phyloP scores from a whole-genome alignment of 805 yeast species.

The Metschnikowia peoriensis region DNA sequence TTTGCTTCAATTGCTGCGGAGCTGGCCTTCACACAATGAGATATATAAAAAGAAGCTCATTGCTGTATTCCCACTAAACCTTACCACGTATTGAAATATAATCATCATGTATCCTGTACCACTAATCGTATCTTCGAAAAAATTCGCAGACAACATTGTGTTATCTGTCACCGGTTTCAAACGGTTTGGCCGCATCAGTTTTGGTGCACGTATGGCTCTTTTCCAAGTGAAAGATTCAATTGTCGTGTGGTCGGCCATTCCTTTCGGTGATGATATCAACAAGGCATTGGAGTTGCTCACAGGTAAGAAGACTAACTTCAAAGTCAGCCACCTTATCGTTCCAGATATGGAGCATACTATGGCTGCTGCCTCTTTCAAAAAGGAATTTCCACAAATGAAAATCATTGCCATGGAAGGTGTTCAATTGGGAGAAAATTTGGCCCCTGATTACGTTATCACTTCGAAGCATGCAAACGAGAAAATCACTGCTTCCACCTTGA shows the following conservation, averaged over 20 bases:
- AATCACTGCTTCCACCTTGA: conserved; percentile 22
- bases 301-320: conserved; percentile 28
- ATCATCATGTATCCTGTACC: conserved; percentile 29
- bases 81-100: too few relatives aligned
- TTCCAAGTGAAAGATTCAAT: conserved; percentile 27
- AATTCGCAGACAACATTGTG: conserved; percentile 34
- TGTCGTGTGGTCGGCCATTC: conserved; percentile 57
- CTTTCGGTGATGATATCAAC: conserved; percentile 47
- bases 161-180: conserved; percentile 35
- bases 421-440: conserved; percentile 25
- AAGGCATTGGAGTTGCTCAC: conserved; percentile 36
- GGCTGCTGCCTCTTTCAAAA: conserved; percentile 55
- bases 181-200: conserved; percentile 29
- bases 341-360: conserved; percentile 67
- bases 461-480: conserved; percentile 35
- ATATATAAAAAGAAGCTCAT: too few relatives aligned
- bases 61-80: too few relatives aligned
- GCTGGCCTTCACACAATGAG: too few relatives aligned
- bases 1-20: too few relatives aligned
- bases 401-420: conserved; percentile 52
- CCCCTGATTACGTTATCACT: conserved; percentile 43
- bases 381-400: conserved; percentile 47
- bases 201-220: conserved; percentile 44
- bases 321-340: conserved; percentile 51
- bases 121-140: conserved; percentile 29